Evolutionary conservation across 2,329 filamentous ascomycete species (phyloP).

Genomic region (Claviceps maximensis): DNA sequence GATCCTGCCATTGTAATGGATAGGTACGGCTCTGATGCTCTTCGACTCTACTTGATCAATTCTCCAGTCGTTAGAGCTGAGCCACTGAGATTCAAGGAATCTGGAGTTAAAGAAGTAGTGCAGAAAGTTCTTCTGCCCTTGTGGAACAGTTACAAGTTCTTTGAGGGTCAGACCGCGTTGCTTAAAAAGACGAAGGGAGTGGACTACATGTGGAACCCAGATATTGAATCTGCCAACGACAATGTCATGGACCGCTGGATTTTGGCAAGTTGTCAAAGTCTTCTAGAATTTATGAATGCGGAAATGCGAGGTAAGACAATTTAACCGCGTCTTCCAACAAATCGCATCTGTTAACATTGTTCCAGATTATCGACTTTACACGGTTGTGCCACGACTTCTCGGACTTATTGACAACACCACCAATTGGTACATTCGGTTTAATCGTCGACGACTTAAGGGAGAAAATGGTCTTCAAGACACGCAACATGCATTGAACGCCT

Average conservation of each 20-base stretch:
- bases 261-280: conserved; percentile 77
- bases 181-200: conserved; percentile 73
- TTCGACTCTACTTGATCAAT: conserved; percentile 93
- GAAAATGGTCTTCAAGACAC: conserved; percentile 80
- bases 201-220: conserved; percentile 67
- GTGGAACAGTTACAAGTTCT: conserved; percentile 97
- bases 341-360: not conserved
- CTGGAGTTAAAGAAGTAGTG: conserved; percentile 88
- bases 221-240: conserved; percentile 59
- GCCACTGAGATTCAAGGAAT: conserved; percentile 80
- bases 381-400: conserved; percentile 75
- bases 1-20: conserved; percentile 73
- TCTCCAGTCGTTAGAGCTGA: conserved; percentile 89
- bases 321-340: not conserved
- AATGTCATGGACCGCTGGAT: conserved; percentile 98
- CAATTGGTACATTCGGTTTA: conserved; percentile 98
- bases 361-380: conserved; percentile 64
- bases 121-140: conserved; percentile 80
- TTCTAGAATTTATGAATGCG: conserved; percentile 81
- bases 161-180: conserved; percentile 73
- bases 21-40: conserved; percentile 80
- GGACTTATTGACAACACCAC: conserved; percentile 84
- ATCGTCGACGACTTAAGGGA: conserved; percentile 80
- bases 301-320: conserved; percentile 64
- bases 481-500: conserved; percentile 77